These are phyloP conservation scores for Phalaenopsis equestris DNA, from an alignment of 106 monocot genomes.

Conservation along the genomic window DNA sequence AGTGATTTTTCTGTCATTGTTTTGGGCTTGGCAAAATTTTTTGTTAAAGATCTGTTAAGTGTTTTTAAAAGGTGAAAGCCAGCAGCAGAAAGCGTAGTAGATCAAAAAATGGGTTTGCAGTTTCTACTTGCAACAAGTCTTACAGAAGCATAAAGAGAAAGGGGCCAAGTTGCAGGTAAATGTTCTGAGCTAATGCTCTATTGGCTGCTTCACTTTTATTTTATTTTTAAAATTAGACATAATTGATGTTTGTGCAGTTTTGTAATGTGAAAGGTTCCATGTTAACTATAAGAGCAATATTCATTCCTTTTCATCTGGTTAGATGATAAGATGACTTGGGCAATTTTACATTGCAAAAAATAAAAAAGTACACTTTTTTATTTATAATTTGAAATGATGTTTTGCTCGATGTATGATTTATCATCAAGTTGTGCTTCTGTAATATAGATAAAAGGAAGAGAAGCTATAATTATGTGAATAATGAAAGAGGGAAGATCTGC, in stretches of 20 bases:
- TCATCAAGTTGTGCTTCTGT: not conserved
- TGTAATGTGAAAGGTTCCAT: not conserved
- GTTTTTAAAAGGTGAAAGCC: constrained; percentile 4
- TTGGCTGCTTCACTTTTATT: not conserved
- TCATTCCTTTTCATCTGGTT: not conserved
- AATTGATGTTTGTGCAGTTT: not conserved
- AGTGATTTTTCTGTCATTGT: not conserved
- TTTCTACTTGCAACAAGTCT: constrained; percentile 15
- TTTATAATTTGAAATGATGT: not conserved
- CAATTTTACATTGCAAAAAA: not conserved
- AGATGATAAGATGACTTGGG: not conserved
- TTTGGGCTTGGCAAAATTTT: not conserved
- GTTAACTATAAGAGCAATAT: not conserved
- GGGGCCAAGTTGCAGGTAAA: constrained; percentile 10
- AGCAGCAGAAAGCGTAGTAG: not conserved
- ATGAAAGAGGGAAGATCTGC: not conserved
- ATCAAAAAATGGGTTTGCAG: constrained; percentile 3
- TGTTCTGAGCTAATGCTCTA: not conserved
- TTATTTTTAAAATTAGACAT: not conserved
- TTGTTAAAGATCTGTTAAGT: no score
- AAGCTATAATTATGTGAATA: not conserved
- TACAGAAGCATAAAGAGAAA: constrained; percentile 17
- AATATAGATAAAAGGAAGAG: not conserved
- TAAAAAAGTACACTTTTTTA: not conserved
- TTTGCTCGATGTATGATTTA: not conserved